phyloP scores from a whole-genome alignment of 2,329 filamentous ascomycete species.

The Alternaria longipes region DNA sequence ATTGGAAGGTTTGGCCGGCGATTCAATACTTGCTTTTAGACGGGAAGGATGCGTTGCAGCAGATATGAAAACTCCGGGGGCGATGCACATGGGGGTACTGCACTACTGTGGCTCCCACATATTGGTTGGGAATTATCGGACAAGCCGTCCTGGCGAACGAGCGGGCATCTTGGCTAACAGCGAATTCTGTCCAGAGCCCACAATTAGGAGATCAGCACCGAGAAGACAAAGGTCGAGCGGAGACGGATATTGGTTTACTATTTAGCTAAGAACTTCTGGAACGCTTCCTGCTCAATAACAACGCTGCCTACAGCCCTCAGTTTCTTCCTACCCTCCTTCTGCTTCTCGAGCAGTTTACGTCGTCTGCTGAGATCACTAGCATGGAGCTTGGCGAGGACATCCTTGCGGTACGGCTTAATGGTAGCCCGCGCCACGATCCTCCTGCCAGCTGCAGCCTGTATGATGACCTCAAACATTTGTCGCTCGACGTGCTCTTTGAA shows the following conservation, averaged over 20 bases:
- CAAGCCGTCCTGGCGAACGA: not conserved
- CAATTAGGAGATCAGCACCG: not conserved
- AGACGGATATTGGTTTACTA: conserved; percentile 22
- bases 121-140: not conserved
- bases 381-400: conserved; percentile 91
- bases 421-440: conserved; percentile 90
- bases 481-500: conserved; percentile 97
- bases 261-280: conserved; percentile 92
- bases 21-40: not conserved
- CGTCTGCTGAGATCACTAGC: conserved; percentile 85
- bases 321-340: conserved; percentile 94
- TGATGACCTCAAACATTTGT: conserved; percentile 97
- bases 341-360: conserved; percentile 90
- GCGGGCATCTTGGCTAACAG: not conserved
- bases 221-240: conserved; percentile 2
- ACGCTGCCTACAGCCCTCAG: conserved; percentile 85
- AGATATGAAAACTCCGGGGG: not conserved
- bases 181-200: not conserved
- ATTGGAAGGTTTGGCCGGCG: not conserved
- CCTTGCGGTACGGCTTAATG: conserved; percentile 95
- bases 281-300: conserved; percentile 93
- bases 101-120: not conserved
- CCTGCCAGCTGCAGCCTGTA: conserved; percentile 86
- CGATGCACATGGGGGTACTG: not conserved
- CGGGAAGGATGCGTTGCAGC: not conserved